A percentile compares a stretch with the other conserved stretches of the same genome.
phyloP scores from a whole-genome alignment of 2,329 filamentous ascomycete species.

The Aureobasidium zeae region DNA sequence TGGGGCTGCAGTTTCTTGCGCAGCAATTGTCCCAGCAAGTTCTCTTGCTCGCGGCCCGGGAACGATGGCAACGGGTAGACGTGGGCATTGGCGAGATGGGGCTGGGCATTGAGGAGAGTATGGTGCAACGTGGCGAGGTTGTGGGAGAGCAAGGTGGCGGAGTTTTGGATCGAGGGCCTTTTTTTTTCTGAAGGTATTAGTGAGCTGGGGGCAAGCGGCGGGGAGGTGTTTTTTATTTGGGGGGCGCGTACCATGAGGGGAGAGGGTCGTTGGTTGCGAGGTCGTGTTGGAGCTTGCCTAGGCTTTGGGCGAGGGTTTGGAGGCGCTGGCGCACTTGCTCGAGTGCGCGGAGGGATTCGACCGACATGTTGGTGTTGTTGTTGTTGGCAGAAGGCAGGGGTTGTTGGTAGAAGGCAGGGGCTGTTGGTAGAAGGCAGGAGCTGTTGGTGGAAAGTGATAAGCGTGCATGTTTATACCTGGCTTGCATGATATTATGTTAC shows the following conservation, averaged over 20 bases:
- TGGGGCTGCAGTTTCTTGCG: slow-evolving; percentile 76
- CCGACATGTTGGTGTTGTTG: slow-evolving; percentile 3
- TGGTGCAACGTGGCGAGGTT: slow-evolving; percentile 60
- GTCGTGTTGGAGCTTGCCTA: slow-evolving; percentile 22
- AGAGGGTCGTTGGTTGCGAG: slow-evolving; percentile 25
- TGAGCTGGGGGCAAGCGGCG: slow-evolving; percentile 8
- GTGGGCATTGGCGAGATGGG: slow-evolving; percentile 60
- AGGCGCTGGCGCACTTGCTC: slow-evolving; percentile 28
- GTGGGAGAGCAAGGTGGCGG: slow-evolving; percentile 31
- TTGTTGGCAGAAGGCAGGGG: background rate
- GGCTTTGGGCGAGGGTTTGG: slow-evolving; percentile 23
- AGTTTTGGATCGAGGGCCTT: slow-evolving; percentile 26
- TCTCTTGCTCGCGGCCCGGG: slow-evolving; percentile 53
- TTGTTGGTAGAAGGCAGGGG: background rate
- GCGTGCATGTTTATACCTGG: too few species aligned
- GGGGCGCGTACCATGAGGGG: slow-evolving; percentile 27
- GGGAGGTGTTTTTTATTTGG: slow-evolving; percentile 5
- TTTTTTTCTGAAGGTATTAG: slow-evolving; percentile 6
- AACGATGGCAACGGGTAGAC: slow-evolving; percentile 67
- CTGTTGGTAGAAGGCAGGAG: background rate
- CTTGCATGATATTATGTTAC: too few species aligned
- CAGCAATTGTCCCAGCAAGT: slow-evolving; percentile 56
- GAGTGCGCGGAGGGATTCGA: slow-evolving; percentile 24
- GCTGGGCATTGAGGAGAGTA: slow-evolving; percentile 54
- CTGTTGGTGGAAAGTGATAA: background rate